Conservation (phyloP, 2,329 filamentous ascomycete genomes). For the Aspergillus intermedius region DNA sequence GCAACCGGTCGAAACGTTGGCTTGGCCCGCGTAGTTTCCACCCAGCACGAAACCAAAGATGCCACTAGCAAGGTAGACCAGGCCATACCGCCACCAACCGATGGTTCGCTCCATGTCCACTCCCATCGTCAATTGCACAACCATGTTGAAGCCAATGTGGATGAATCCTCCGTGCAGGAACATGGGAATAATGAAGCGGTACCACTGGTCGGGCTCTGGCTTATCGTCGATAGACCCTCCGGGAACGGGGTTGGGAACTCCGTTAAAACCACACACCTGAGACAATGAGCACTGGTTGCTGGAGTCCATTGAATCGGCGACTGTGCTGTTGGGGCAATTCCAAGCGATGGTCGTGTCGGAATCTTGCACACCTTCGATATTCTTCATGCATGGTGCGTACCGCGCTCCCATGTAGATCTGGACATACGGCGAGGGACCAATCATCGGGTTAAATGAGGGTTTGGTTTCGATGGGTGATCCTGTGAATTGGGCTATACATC, state of each 20-base stretch:
- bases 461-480: constrained; percentile 63
- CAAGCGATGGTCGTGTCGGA: constrained; percentile 43
- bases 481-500: constrained; percentile 59
- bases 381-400: constrained; percentile 92
- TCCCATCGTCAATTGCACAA: constrained; percentile 82
- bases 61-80: constrained; percentile 84
- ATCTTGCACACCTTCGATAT: constrained; percentile 42
- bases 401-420: constrained; percentile 96
- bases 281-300: constrained; percentile 64
- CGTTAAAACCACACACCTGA: constrained; percentile 75
- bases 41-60: constrained; percentile 96
- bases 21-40: constrained; percentile 81
- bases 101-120: constrained; percentile 90
- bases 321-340: constrained; percentile 76
- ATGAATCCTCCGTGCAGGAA: constrained; percentile 92
- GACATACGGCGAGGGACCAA: constrained; percentile 82
- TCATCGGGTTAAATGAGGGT: constrained; percentile 92
- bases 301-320: constrained; percentile 42
- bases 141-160: constrained; percentile 92
- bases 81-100: constrained; percentile 75
- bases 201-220: constrained; percentile 86
- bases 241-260: constrained; percentile 60
- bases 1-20: constrained; percentile 76
- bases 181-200: constrained; percentile 88
- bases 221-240: constrained; percentile 47